phyloP scores from a whole-genome alignment of 441 rosid species.

The Erodium trifolium region DNA sequence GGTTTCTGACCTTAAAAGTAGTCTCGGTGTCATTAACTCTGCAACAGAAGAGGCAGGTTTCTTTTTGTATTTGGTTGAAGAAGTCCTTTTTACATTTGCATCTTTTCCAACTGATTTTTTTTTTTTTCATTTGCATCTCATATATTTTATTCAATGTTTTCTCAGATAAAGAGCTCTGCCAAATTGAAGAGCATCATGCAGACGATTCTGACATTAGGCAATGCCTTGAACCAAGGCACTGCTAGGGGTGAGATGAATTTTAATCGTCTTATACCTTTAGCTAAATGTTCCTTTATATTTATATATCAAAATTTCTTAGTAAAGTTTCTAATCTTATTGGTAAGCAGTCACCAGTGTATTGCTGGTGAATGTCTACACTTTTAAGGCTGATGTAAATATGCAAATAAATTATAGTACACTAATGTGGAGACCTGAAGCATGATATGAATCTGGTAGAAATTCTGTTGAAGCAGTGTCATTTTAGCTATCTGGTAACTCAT shows the following conservation, averaged over 20 bases:
- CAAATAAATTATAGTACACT: neutral
- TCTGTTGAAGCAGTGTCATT: neutral
- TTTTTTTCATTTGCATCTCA: neutral
- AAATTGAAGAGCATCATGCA: constrained; percentile 87
- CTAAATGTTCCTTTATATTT: neutral
- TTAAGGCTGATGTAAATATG: neutral
- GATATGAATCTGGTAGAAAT: neutral
- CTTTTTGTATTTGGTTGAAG: constrained; percentile 18
- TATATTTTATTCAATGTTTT: constrained; percentile 16
- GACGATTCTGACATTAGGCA: constrained; percentile 82
- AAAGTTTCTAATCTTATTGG: neutral
- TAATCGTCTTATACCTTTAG: neutral
- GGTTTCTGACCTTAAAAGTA: constrained; percentile 80
- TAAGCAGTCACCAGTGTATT: neutral
- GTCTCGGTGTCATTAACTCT: constrained; percentile 55
- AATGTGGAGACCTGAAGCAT: neutral
- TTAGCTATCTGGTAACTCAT: neutral
- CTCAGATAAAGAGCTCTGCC: constrained; percentile 63
- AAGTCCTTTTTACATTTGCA: neutral
- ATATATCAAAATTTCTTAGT: neutral
- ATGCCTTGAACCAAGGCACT: constrained; percentile 91
- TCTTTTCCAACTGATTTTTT: neutral
- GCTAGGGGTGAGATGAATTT: constrained; percentile 68
- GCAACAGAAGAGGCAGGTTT: constrained; percentile 82
- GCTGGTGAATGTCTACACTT: neutral